Base-by-base conservation (phyloP, 1,284 basidiomycete species). In the Serendipita sp. region DNA sequence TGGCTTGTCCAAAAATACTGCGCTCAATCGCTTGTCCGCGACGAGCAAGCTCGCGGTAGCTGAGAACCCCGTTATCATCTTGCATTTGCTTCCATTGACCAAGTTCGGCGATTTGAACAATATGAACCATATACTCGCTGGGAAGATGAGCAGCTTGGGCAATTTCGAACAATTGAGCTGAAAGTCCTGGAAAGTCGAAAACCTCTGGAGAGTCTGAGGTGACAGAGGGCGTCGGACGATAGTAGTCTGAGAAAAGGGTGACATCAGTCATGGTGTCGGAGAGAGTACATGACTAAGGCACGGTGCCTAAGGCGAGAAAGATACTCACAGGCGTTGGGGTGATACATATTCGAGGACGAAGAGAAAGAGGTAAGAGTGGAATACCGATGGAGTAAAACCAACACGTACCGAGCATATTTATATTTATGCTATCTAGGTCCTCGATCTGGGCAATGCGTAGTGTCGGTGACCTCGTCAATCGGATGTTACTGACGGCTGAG, bases 31-130 rank as follows among this genome's bases (percentile, higher is more conserved):
- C 53, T 35, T 58, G 26, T 35, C 53, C 53, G 10, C 53, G 26
- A n/a, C 53, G 53, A 4, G 53, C 53, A 10, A 58, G 53, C 34
- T 58, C 53, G 29, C 53, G 53, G 34, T 58, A 58, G 53, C 53
- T 58, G 6, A 58, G 32, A 35, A 35, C 32, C 32, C 53, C 53
- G 10, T 58, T 30, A 34, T n/a, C 34, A n/a, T 58, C 53, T 35
- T 58, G 53, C n/a, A 58, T 34, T n/a, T n/a, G 22, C 32, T 58
- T 58, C 53, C 53, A 58, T 58, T 32, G 53, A 26, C 53, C 53
- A 58, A 58, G 53, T 34, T 58, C 53, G 32, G 12, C 53, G n/a
- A 58, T 58, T 32, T 58, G 53, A 30, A n/a, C 29, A 10, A 58
- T 26, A 58, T 30, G 32, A 34, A 58, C 53, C 15, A 58, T 58